Conservation (phyloP, 768 basidiomycete genomes). For the Trametes maxima region DNA sequence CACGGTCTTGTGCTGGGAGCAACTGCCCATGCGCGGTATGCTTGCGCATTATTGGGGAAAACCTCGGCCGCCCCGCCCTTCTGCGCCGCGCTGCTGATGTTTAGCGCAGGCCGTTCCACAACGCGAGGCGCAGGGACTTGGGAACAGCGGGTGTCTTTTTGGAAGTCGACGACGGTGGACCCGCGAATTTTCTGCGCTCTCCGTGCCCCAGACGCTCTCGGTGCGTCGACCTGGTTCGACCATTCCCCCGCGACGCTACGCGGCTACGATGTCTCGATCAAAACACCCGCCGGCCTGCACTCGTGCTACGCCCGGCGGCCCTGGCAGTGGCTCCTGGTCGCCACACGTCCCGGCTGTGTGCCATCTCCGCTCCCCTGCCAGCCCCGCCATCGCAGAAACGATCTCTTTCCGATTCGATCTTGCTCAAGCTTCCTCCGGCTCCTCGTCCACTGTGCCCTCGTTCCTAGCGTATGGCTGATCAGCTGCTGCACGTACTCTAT, state of each 20-base stretch:
- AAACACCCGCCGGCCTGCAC: not conserved
- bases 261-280: constrained; percentile 3
- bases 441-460: constrained; percentile 7
- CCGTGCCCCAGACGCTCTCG: not conserved
- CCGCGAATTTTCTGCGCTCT: constrained; percentile 9
- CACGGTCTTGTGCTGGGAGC: constrained; percentile 11
- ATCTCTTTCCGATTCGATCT: constrained; percentile 18
- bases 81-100: constrained; percentile 5
- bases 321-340: not conserved
- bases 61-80: constrained; percentile 12
- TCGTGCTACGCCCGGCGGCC: not conserved
- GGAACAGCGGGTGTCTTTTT: constrained; percentile 14
- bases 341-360: constrained; percentile 10
- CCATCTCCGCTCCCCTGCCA: constrained; percentile 2
- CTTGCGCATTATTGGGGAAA: constrained; percentile 14
- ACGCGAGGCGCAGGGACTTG: constrained; percentile 10
- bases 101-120: not conserved
- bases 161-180: constrained; percentile 1
- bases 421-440: constrained; percentile 1
- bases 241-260: constrained; percentile 13
- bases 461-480: constrained; percentile 20
- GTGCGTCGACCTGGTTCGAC: constrained; percentile 15
- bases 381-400: constrained; percentile 7
- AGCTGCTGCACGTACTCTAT: constrained; percentile 8
- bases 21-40: constrained; percentile 17